Evolutionary conservation across 1,284 basidiomycete genomes (phyloP), one percentile per base, ranked within the genome.

Genomic region (Ceratobasidium sp.): DNA sequence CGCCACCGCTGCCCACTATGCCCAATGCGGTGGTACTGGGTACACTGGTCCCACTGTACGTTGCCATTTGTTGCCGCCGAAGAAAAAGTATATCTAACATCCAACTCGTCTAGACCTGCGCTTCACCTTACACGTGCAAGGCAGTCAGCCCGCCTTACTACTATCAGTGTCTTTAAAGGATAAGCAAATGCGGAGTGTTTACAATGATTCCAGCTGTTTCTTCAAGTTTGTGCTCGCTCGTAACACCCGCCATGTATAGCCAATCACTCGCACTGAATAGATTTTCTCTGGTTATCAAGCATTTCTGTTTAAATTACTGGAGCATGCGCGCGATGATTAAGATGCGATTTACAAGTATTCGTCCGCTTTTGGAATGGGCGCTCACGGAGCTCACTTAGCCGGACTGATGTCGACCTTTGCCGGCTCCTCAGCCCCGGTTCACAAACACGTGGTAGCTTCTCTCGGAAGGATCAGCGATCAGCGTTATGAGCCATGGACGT

Each of bases 121-220:
- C 28, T 13, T 64, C 59, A 6, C 69, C 69, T 44, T 71, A 61
- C 56, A 71, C 38, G n/a, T 71, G 69, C 56, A 69, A 28, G 50
- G 57, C 42, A n/a, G 44, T 64, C 44, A 74, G 59, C 61, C 44
- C 44, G 10, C 44, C 59, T 12, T 74, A 28, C 20, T 74, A 74
- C 59, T 74, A 59, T 46, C 71, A 74, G 71, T 74, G 71, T 59
- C 71, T 74, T 48, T 64, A 56, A 66, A 50, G 65, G 12, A 50
- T 12, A 6, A 28, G 23, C 44, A 13, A 28, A 20, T 38, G 1
- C n/a, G 50, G 17, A 20, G 38, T 23, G 10, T 64, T 33, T 42
- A 40, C 40, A 20, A n/a, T n/a, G n/a, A n/a, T n/a, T n/a, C n/a
- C n/a, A n/a, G n/a, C n/a, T n/a, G n/a, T n/a, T n/a, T n/a, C n/a